phyloP scores from a whole-genome alignment of 192 early-diverging fungal species.

The Linnemannia exigua region DNA sequence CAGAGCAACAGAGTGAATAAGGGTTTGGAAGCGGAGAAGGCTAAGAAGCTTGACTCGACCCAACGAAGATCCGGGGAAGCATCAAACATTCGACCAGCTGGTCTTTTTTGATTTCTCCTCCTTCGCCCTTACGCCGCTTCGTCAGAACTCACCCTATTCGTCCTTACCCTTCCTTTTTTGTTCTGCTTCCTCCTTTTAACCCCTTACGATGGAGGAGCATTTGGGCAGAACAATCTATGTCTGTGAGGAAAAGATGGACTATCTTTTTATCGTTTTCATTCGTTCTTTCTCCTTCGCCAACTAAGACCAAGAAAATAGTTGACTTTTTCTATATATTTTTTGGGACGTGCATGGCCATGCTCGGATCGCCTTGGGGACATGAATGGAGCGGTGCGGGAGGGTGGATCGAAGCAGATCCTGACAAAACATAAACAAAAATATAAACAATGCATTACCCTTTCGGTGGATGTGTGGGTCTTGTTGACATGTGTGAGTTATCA shows the following conservation, averaged over 20 bases:
- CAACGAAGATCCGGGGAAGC: neutral
- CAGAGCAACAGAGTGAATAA: neutral
- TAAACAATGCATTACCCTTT: neutral
- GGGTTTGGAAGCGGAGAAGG: neutral
- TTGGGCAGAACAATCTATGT: neutral
- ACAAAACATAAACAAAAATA: constrained; percentile 2
- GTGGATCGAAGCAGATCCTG: neutral
- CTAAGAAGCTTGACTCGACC: neutral
- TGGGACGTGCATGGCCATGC: neutral
- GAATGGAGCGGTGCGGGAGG: neutral
- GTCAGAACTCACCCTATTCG: neutral
- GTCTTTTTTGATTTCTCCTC: no score
- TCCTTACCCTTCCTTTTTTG: neutral
- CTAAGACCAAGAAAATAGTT: neutral
- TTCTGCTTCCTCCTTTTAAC: neutral
- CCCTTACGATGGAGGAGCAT: constrained; percentile 9
- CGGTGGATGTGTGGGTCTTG: neutral
- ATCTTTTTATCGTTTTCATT: neutral
- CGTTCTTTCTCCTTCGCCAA: neutral
- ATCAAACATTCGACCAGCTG: neutral
- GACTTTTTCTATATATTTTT: neutral
- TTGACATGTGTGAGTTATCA: constrained; percentile 2
- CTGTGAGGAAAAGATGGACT: neutral
- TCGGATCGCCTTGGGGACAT: neutral
- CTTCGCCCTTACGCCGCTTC: neutral